Conservation (phyloP, 768 basidiomycete genomes). For the Amanita thiersii region DNA sequence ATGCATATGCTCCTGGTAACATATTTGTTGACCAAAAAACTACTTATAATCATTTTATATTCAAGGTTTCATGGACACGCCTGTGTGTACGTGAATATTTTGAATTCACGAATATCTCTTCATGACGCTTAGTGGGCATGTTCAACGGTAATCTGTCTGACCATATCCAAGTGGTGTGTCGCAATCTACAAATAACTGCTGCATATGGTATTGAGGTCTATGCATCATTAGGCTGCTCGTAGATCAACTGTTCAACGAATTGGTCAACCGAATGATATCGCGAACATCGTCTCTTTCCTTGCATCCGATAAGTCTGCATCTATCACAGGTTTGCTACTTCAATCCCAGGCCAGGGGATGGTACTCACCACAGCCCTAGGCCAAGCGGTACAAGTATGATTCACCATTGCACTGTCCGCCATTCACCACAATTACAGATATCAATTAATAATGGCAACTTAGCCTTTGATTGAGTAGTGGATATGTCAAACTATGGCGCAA, state of each 20-base stretch:
- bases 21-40: conserved; percentile 5
- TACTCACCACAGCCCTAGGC: background rate
- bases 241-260: conserved; percentile 10
- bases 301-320: conserved; percentile 22
- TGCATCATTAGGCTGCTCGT: background rate
- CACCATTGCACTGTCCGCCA: too few relatives aligned
- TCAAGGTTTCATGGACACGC: too few relatives aligned
- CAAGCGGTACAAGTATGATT: too few relatives aligned
- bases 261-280: conserved; percentile 19
- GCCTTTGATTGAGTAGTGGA: too few relatives aligned
- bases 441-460: too few relatives aligned
- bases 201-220: too few relatives aligned
- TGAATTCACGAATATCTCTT: background rate
- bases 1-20: conserved; percentile 22
- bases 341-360: background rate
- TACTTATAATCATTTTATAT: too few relatives aligned
- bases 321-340: conserved; percentile 18
- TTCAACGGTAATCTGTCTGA: background rate
- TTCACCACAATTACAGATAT: too few relatives aligned
- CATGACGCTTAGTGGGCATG: background rate
- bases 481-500: too few relatives aligned
- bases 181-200: background rate
- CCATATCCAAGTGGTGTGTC: background rate
- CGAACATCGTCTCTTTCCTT: conserved; percentile 24
- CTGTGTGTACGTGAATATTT: background rate